Evolutionary conservation across 2,329 filamentous ascomycete species (phyloP).

Genomic region (Penicillium capsulatum): DNA sequence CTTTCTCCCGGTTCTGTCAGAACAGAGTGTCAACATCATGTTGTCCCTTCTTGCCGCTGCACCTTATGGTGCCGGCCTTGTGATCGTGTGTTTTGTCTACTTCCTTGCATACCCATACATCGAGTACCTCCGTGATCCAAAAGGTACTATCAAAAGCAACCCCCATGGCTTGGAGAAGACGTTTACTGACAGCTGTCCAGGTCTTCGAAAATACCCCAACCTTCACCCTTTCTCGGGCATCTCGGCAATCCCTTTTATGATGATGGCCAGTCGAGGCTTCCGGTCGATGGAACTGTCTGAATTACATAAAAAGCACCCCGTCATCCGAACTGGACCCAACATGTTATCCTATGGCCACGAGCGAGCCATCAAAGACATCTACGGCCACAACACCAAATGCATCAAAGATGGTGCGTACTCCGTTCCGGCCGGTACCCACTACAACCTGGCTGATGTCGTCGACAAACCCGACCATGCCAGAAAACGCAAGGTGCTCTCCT

Average conservation of each 20-base stretch:
- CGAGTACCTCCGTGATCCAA: no score
- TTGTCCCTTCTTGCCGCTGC: no score
- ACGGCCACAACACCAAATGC: constrained; percentile 2
- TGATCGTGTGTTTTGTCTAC: no score
- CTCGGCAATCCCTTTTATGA: neutral
- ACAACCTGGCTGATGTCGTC: neutral
- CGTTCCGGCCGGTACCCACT: neutral
- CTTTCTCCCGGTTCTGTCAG: no score
- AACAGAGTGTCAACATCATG: no score
- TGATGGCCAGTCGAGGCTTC: neutral
- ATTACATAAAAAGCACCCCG: neutral
- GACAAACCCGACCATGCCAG: constrained; percentile 4
- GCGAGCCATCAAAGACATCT: constrained; percentile 9
- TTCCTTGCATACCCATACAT: no score
- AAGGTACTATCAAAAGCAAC: no score
- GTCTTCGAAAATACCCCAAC: neutral
- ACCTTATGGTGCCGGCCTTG: no score
- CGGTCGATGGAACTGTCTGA: neutral
- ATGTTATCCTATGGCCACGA: neutral
- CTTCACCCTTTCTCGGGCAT: neutral
- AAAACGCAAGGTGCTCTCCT: constrained; percentile 7
- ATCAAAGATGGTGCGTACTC: neutral
- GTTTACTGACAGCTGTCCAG: no score
- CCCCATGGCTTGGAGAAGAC: no score
- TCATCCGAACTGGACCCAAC: constrained; percentile 3